Conservation (phyloP, 768 basidiomycete genomes). For the Austroboletus eburneus region DNA sequence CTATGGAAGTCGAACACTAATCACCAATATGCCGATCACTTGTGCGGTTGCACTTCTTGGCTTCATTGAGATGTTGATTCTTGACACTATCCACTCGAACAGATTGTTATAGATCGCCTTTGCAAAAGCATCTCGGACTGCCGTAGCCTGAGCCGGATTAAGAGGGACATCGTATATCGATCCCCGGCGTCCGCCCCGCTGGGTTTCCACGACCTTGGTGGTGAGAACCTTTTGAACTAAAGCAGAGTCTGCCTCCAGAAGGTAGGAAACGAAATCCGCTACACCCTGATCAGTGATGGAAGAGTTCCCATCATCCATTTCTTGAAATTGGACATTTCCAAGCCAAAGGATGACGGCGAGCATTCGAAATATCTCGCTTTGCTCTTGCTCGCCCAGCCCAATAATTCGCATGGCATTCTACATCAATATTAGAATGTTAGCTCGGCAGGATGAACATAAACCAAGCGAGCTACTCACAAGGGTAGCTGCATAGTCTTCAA, state of each 20-base stretch:
- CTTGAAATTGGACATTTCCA: slow-evolving; percentile 89
- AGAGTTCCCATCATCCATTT: slow-evolving; percentile 89
- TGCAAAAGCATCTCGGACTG: slow-evolving; percentile 87
- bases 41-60: slow-evolving; percentile 68
- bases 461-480: slow-evolving; percentile 48
- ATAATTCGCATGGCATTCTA: slow-evolving; percentile 93
- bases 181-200: slow-evolving; percentile 86
- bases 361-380: slow-evolving; percentile 90
- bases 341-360: slow-evolving; percentile 92
- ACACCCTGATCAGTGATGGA: slow-evolving; percentile 75
- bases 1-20: slow-evolving; percentile 17
- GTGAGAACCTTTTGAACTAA: slow-evolving; percentile 86
- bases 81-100: slow-evolving; percentile 98
- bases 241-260: slow-evolving; percentile 82
- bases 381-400: slow-evolving; percentile 80
- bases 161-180: slow-evolving; percentile 96
- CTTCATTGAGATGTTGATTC: slow-evolving; percentile 96
- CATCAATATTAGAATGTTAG: background rate
- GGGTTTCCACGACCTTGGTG: slow-evolving; percentile 84
- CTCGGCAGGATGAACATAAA: too few species aligned
- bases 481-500: slow-evolving; percentile 83
- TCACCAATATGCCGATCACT: slow-evolving; percentile 87
- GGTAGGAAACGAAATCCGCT: slow-evolving; percentile 92
- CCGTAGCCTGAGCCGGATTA: slow-evolving; percentile 85
- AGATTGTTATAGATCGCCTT: slow-evolving; percentile 98